A percentile compares a stretch with the other conserved stretches of the same genome.
Evolutionary conservation across 345 rosid species (phyloP).

Genomic region (Salix brachista): DNA sequence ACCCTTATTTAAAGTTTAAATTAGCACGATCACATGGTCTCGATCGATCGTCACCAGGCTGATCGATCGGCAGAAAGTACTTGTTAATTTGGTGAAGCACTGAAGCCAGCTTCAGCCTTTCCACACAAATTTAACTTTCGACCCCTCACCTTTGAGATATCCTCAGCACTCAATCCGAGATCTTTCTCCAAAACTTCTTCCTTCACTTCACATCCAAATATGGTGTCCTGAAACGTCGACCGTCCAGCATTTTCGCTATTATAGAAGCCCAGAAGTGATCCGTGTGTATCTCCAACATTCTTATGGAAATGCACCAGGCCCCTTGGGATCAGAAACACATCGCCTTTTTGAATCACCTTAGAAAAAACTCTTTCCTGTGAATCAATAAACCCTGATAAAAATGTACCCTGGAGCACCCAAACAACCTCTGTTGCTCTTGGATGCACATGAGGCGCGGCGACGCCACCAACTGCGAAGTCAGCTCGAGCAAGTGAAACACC

Average conservation of each 20-base stretch:
- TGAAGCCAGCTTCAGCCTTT: too few relatives aligned
- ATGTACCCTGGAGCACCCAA: slow-evolving; percentile 12
- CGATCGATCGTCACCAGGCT: neutral
- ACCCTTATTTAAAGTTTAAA: neutral
- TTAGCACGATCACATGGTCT: neutral
- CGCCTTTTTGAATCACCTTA: slow-evolving; percentile 36
- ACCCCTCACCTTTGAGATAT: slow-evolving; percentile 37
- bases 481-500: slow-evolving; percentile 22
- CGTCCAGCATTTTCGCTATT: slow-evolving; percentile 44
- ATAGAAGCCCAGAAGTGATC: slow-evolving; percentile 33
- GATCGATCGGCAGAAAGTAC: neutral
- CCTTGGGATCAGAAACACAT: slow-evolving; percentile 44
- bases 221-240: slow-evolving; percentile 32
- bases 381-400: slow-evolving; percentile 39
- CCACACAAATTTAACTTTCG: slow-evolving; percentile 9
- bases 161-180: slow-evolving; percentile 35
- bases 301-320: slow-evolving; percentile 39
- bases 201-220: slow-evolving; percentile 46
- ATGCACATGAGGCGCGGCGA: slow-evolving; percentile 26
- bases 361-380: slow-evolving; percentile 33
- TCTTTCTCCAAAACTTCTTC: slow-evolving; percentile 36
- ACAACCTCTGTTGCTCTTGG: slow-evolving; percentile 26
- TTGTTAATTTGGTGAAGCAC: neutral
- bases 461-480: slow-evolving; percentile 15
- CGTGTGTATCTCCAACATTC: slow-evolving; percentile 35